Evolutionary conservation across 768 basidiomycete species (phyloP).

Genomic region (Pleurotus eryngii): DNA sequence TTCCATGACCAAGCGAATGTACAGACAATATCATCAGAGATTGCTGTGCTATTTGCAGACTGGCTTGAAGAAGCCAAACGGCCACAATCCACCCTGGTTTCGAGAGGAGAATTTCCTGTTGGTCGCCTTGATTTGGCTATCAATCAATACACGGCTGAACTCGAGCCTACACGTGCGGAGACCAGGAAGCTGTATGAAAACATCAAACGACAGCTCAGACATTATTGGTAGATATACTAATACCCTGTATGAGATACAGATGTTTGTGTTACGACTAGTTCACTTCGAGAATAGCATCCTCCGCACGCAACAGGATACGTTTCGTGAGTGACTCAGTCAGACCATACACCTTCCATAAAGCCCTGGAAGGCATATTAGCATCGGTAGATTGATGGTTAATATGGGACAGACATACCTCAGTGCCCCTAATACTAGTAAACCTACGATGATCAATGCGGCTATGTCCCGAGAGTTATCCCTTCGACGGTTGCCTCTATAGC

Average conservation of each 20-base stretch:
- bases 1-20: slow-evolving; percentile 81
- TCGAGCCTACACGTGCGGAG: slow-evolving; percentile 58
- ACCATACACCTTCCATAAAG: slow-evolving; percentile 66
- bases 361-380: slow-evolving; percentile 37
- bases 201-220: slow-evolving; percentile 67
- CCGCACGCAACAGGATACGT: slow-evolving; percentile 63
- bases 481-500: slow-evolving; percentile 55
- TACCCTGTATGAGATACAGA: background rate
- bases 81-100: slow-evolving; percentile 60
- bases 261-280: slow-evolving; percentile 25
- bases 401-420: slow-evolving; percentile 40
- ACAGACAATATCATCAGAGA: slow-evolving; percentile 76
- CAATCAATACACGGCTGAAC: slow-evolving; percentile 70
- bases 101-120: slow-evolving; percentile 70
- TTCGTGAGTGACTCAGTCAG: slow-evolving; percentile 59
- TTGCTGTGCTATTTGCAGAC: slow-evolving; percentile 74
- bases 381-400: slow-evolving; percentile 5
- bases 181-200: slow-evolving; percentile 65
- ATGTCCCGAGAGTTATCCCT: slow-evolving; percentile 59
- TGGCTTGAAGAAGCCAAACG: slow-evolving; percentile 79
- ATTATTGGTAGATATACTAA: slow-evolving; percentile 57
- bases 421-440: slow-evolving; percentile 59
- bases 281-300: slow-evolving; percentile 81
- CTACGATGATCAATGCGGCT: slow-evolving; percentile 61
- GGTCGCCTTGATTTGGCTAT: slow-evolving; percentile 71